phyloP scores from a whole-genome alignment of 2,329 filamentous ascomycete genomes.

The Talaromyces islandicus region DNA sequence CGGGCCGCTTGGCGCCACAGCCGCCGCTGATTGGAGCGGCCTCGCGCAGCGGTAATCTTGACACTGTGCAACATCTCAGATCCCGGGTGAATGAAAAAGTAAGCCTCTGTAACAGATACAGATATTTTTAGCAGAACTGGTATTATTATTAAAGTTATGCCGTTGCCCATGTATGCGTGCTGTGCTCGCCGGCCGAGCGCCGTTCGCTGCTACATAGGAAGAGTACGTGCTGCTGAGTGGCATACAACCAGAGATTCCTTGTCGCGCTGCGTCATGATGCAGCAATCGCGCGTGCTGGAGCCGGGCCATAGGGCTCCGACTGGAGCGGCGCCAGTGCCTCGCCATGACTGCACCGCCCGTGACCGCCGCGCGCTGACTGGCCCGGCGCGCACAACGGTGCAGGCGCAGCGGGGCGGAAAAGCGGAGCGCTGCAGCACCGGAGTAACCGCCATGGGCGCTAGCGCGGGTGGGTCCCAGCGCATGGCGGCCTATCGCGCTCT shows the following conservation, averaged over 20 bases:
- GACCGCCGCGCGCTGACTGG: neutral
- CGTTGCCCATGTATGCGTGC: neutral
- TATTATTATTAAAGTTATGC: neutral
- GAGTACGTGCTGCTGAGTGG: neutral
- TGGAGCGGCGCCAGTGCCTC: neutral
- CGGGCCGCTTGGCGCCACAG: neutral
- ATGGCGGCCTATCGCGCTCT: neutral
- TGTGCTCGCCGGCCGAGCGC: neutral
- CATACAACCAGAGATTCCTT: neutral
- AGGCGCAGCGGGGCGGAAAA: neutral
- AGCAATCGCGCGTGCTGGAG: neutral
- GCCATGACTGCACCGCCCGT: neutral
- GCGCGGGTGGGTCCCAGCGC: neutral
- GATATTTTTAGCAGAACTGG: neutral
- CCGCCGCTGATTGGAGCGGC: neutral
- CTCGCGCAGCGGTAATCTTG: neutral
- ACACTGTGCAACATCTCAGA: neutral
- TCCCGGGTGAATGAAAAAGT: neutral
- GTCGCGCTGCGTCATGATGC: neutral
- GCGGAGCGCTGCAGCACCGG: neutral
- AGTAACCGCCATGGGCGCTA: too few species aligned
- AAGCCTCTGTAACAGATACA: neutral
- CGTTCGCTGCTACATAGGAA: too few species aligned
- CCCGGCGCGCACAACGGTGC: neutral
- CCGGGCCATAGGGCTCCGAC: neutral